Conservation (phyloP, 2,329 filamentous ascomycete genomes). For the Aspergillus texensis region DNA sequence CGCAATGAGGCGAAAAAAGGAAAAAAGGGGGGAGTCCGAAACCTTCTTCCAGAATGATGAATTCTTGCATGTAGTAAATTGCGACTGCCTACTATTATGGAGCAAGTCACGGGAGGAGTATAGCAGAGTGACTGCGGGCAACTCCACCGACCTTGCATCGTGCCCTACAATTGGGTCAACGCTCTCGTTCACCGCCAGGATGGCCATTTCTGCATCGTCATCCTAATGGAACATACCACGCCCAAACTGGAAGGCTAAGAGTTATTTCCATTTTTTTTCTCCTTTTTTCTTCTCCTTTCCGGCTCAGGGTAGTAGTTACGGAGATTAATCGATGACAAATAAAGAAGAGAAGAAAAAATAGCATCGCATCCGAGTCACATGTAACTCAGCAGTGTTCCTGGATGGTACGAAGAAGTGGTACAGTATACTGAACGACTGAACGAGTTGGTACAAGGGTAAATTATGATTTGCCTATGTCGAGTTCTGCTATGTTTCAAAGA, state of each 20-base stretch:
- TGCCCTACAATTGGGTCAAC: constrained; percentile 23
- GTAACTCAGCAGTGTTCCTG: background rate
- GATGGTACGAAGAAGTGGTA: background rate
- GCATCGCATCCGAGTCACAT: background rate
- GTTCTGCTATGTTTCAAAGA: constrained; percentile 7
- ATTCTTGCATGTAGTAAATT: constrained; percentile 1
- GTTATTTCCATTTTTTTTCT: background rate
- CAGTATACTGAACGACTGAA: background rate
- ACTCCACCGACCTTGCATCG: background rate
- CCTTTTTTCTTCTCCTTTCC: background rate
- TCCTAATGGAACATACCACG: constrained; percentile 14
- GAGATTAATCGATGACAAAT: background rate
- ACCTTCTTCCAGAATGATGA: background rate
- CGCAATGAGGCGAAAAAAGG: background rate
- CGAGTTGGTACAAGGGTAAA: background rate
- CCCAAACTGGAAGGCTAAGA: constrained; percentile 7
- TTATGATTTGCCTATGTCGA: background rate
- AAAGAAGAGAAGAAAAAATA: background rate
- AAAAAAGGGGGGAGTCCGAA: background rate
- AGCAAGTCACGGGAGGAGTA: background rate
- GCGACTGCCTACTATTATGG: background rate
- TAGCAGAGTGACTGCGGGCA: background rate
- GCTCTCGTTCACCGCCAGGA: constrained; percentile 26
- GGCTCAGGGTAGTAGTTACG: background rate
- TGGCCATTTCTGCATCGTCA: constrained; percentile 14